phyloP scores from a whole-genome alignment of 176 grass and related monocot species.

The Neostapfia colusana region DNA sequence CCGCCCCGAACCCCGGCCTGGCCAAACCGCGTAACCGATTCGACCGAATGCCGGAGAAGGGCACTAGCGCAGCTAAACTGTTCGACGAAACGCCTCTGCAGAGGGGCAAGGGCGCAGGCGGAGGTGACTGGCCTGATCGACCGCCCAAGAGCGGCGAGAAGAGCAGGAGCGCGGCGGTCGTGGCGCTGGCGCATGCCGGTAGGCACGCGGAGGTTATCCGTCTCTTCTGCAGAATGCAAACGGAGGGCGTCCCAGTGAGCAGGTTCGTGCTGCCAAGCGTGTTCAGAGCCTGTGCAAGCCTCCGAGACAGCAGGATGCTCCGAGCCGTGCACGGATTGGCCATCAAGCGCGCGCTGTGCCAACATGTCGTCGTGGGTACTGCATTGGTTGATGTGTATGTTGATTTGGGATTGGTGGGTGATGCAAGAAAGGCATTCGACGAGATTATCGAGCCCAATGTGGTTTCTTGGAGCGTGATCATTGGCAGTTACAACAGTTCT shows the following conservation, averaged over 20 bases:
- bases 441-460: constrained; percentile 42
- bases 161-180: constrained; percentile 41
- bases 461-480: constrained; percentile 54
- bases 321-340: constrained; percentile 41
- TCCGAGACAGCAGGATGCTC: constrained; percentile 33
- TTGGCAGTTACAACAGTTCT: constrained; percentile 41
- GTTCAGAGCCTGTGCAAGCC: constrained; percentile 42
- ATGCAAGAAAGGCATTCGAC: constrained; percentile 34
- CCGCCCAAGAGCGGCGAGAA: constrained; percentile 15
- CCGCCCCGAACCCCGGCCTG: neutral
- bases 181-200: constrained; percentile 45
- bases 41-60: constrained; percentile 34
- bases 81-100: constrained; percentile 7
- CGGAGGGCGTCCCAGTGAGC: constrained; percentile 16
- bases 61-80: neutral
- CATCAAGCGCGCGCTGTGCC: constrained; percentile 40
- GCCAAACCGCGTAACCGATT: constrained; percentile 20
- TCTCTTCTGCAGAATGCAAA: constrained; percentile 48
- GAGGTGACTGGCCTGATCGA: neutral
- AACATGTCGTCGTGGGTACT: constrained; percentile 45
- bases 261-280: constrained; percentile 59
- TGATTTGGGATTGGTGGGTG: constrained; percentile 32
- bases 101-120: neutral
- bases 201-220: constrained; percentile 41
- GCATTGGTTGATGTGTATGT: constrained; percentile 41